Base-by-base conservation (phyloP, 495 filamentous ascomycete species). In the Pyrenopolyporus hunteri region DNA sequence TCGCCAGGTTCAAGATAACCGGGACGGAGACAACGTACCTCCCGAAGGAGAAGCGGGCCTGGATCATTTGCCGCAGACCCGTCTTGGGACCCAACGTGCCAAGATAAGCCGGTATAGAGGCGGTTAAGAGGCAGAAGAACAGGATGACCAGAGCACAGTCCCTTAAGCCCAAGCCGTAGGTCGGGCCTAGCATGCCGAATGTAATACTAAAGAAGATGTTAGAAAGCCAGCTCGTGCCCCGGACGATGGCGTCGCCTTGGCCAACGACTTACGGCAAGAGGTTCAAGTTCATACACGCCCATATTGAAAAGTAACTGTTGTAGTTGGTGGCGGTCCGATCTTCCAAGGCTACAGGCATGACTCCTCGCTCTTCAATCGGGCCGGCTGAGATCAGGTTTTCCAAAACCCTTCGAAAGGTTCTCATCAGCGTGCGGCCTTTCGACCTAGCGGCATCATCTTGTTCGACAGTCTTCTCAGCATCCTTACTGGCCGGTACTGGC, bases 21-120 rank as follows among this genome's bases (percentile, higher is more conserved):
- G 75, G 77, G 5, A 82, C 63, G 10, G 71, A 75, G 42, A 79
- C 71, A 10, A 76, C 47, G 51, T 77, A 78, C 39, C 74, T 68
- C 62, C 82, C 82, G 44, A 82, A 85, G 45, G 76, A 77, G 56
- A 76, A 85, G 5, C 82, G 73, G 5, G 81, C 81, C 59, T 82
- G 75, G 1, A 84, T 72, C 78, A 85, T 83, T 67, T 84, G 82
- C 6, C 82, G 74, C 70, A 85, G 69, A 6, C 82, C 82, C 1
- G 77, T 78, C 43, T 80, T 74, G 3, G 82, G 77, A 0, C 80
- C 80, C 50, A 81, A 68, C 6, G 77, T 82, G 25, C 73, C 76
- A 17, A 83, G 73, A 49, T 82, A 85, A 2, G 79, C 80, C n/a
- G 79, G 77, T 2, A 79, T 67, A 3, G 75, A 48, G 0, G 80